A percentile compares a stretch with the other conserved stretches of the same genome.
phyloP scores from a whole-genome alignment of 495 filamentous ascomycete genomes.

The Penicillium coffeae region DNA sequence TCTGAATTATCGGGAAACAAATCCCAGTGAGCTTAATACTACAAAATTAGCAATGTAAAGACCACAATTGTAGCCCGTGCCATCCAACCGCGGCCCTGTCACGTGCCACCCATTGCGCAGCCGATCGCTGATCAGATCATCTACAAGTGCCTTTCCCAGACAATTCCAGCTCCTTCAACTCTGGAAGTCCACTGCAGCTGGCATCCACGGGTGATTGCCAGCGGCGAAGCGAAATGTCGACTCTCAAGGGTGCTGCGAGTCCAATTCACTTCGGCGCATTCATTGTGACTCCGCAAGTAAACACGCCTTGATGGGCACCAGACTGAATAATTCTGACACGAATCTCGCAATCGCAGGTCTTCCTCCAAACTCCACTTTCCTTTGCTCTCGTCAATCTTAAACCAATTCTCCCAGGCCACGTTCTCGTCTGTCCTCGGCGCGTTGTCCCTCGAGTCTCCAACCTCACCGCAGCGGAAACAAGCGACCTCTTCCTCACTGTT shows the following conservation, averaged over 20 bases:
- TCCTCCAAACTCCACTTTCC: slow-evolving; percentile 72
- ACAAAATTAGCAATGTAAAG: too few relatives aligned
- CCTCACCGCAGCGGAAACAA: slow-evolving; percentile 67
- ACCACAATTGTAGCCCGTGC: too few relatives aligned
- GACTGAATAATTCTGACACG: neutral
- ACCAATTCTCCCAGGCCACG: slow-evolving; percentile 88
- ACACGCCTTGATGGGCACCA: neutral
- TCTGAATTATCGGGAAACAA: too few relatives aligned
- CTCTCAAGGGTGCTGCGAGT: slow-evolving; percentile 24
- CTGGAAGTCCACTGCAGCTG: neutral
- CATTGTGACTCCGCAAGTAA: slow-evolving; percentile 45
- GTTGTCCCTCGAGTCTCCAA: slow-evolving; percentile 70
- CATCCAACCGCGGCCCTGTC: too few relatives aligned
- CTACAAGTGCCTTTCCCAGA: neutral
- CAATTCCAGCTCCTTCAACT: neutral
- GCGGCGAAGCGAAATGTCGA: too few relatives aligned
- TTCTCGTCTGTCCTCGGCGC: slow-evolving; percentile 64
- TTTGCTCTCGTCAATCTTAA: slow-evolving; percentile 93
- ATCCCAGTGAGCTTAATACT: too few relatives aligned
- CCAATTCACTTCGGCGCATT: slow-evolving; percentile 47
- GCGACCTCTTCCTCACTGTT: slow-evolving; percentile 81
- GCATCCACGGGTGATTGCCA: neutral
- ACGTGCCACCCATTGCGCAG: neutral
- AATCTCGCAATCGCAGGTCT: slow-evolving; percentile 53
- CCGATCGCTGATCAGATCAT: neutral